These are phyloP conservation scores for Rutidosis leptorrhynchoides DNA, from an alignment of 129 eudicot genomes.

Conservation along the genomic window DNA sequence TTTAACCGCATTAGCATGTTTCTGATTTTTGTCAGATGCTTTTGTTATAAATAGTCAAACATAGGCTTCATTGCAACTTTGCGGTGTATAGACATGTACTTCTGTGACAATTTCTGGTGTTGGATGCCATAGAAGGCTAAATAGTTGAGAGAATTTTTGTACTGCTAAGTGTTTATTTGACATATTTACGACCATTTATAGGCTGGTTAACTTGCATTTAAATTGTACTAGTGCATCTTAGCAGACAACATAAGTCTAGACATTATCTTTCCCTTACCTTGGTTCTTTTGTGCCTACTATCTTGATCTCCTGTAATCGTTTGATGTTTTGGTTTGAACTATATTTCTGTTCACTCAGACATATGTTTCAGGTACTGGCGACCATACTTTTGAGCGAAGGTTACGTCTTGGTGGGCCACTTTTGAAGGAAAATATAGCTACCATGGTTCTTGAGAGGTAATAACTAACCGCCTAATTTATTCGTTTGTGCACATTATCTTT, in stretches of 20 bases:
- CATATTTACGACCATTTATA: neutral
- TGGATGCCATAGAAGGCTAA: neutral
- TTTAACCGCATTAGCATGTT: neutral
- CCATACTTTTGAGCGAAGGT: constrained; percentile 84
- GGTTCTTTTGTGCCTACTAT: neutral
- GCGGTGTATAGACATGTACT: neutral
- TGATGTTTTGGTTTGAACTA: constrained; percentile 10
- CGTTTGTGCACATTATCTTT: neutral
- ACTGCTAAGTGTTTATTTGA: neutral
- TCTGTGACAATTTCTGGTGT: neutral
- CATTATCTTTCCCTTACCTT: neutral
- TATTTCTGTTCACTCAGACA: neutral
- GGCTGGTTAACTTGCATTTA: neutral
- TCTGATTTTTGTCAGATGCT: neutral
- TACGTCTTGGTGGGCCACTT: constrained; percentile 94
- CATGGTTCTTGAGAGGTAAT: constrained; percentile 96
- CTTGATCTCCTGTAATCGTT: constrained; percentile 8
- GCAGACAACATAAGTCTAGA: neutral
- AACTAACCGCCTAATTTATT: constrained; percentile 9
- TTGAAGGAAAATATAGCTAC: constrained; percentile 92
- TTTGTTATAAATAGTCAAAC: neutral
- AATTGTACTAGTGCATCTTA: neutral
- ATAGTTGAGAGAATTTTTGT: neutral
- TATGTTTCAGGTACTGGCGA: constrained; percentile 79
- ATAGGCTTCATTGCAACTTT: neutral